Base-by-base conservation (phyloP, 1,284 basidiomycete genomes). In the Rhodotorula sp. region DNA sequence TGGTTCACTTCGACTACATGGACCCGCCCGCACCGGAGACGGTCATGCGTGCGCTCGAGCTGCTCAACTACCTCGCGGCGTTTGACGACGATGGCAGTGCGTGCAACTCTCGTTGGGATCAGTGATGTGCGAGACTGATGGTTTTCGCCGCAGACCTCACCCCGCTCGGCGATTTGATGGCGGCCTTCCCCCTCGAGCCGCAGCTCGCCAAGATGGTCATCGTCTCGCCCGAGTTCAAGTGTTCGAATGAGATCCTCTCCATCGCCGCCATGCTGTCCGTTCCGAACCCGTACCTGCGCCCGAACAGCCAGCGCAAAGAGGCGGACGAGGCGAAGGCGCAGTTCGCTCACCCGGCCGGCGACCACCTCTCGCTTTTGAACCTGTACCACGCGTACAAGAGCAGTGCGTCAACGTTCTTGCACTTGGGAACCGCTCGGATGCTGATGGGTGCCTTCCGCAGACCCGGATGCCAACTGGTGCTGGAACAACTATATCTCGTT, bases 251-350 rank as follows among this genome's bases (percentile, higher is more conserved):
- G 80, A 90, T 98, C 62, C 82, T 99, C 66, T 93, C 90, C 1
- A 92, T 99, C 67, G 92, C 92, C 1, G 91, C 95, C 1, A 98
- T 98, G 94, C 84, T 99, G 64, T 95, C 92, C 89, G 94, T 97
- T 0, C 94, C 95, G 3, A 97, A 91, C 79, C 87, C 97, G 19
- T 98, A 93, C 87, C 82, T 97, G 58, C 88, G 95, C 55, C 96
- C 96, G 3, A 88, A 90, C 75, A 91, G 90, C 77, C 88, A 89
- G 75, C 84, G 91, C 66, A 89, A 89, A 76, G 92, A 96, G 78
- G 93, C 94, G 17, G 95, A 98, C 79, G 86, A 89, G 61, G 95
- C 96, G 4, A 95, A 95, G 80, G 90, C 90, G 13, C 79, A 90
- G 73, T 86, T 99, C 69, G 89, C 89, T 2, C 90, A 98, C 70